These are phyloP conservation scores for Botrytis deweyae DNA, from an alignment of 2,329 filamentous ascomycete genomes.

Conservation along the genomic window DNA sequence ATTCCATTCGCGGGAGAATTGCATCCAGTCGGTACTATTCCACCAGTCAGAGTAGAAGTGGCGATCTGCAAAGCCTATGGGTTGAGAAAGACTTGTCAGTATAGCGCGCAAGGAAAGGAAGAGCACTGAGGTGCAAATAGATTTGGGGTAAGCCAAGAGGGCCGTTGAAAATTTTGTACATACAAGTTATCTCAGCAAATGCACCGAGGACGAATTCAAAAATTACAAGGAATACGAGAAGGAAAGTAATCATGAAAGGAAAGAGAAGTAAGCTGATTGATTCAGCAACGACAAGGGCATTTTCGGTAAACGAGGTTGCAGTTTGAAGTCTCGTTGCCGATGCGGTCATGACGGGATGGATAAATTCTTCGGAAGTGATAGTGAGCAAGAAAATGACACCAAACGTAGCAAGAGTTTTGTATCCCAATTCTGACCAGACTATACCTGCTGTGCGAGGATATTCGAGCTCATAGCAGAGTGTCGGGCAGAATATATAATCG, in stretches of 20 bases:
- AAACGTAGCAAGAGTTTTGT: slow-evolving; percentile 86
- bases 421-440: slow-evolving; percentile 77
- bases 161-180: slow-evolving; percentile 9
- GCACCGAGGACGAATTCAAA: slow-evolving; percentile 96
- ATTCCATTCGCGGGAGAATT: slow-evolving; percentile 96
- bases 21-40: slow-evolving; percentile 85
- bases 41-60: slow-evolving; percentile 85
- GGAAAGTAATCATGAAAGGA: slow-evolving; percentile 94
- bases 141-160: background rate
- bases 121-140: background rate
- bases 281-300: slow-evolving; percentile 78
- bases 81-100: slow-evolving; percentile 11
- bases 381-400: slow-evolving; percentile 95
- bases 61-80: slow-evolving; percentile 71
- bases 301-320: slow-evolving; percentile 54
- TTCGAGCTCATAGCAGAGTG: slow-evolving; percentile 95
- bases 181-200: slow-evolving; percentile 85
- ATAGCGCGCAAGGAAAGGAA: background rate
- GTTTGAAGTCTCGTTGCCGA: slow-evolving; percentile 56
- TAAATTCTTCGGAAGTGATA: slow-evolving; percentile 89
- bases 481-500: slow-evolving; percentile 90
- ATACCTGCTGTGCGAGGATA: slow-evolving; percentile 79
- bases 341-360: slow-evolving; percentile 81
- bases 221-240: slow-evolving; percentile 95
- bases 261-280: slow-evolving; percentile 89